phyloP scores from a whole-genome alignment of 2,329 filamentous ascomycete genomes.

The Botrytis fragariae region DNA sequence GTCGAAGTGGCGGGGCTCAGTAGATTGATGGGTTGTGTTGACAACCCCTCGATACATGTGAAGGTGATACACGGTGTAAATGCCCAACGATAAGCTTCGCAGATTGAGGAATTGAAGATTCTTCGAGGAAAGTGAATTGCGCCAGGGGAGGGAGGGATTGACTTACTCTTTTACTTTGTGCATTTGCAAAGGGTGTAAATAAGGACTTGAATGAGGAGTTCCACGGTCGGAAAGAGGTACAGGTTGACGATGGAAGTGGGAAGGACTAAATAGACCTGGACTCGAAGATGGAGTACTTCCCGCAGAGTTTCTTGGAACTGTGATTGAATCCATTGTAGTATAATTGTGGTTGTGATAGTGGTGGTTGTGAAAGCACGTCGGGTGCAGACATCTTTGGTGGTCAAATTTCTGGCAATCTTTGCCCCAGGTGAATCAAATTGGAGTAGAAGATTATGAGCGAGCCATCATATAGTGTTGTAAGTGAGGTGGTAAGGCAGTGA shows the following conservation, averaged over 20 bases:
- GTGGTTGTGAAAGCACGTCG: conserved; percentile 19
- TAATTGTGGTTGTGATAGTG: conserved; percentile 13
- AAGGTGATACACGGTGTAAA: neutral
- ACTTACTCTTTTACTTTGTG: conserved; percentile 76
- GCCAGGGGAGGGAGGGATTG: neutral
- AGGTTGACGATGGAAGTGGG: conserved; percentile 39
- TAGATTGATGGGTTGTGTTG: neutral
- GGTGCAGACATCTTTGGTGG: conserved; percentile 26
- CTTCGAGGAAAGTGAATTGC: neutral
- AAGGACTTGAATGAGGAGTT: conserved; percentile 54
- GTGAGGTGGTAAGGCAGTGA: neutral
- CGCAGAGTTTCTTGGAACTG: conserved; percentile 37
- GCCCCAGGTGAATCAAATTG: neutral
- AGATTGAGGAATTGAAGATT: neutral
- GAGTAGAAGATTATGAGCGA: neutral
- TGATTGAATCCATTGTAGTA: conserved; percentile 37
- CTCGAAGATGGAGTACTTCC: conserved; percentile 59
- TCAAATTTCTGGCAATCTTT: conserved; percentile 15
- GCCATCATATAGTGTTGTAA: neutral
- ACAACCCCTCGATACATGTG: neutral
- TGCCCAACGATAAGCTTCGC: neutral
- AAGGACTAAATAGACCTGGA: conserved; percentile 59
- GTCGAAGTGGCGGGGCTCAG: neutral
- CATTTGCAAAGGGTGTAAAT: conserved; percentile 67
- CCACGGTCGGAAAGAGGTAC: conserved; percentile 49